Evolutionary conservation across 495 filamentous ascomycete genomes (phyloP).

Genomic region (Aspergillus olivimuriae): DNA sequence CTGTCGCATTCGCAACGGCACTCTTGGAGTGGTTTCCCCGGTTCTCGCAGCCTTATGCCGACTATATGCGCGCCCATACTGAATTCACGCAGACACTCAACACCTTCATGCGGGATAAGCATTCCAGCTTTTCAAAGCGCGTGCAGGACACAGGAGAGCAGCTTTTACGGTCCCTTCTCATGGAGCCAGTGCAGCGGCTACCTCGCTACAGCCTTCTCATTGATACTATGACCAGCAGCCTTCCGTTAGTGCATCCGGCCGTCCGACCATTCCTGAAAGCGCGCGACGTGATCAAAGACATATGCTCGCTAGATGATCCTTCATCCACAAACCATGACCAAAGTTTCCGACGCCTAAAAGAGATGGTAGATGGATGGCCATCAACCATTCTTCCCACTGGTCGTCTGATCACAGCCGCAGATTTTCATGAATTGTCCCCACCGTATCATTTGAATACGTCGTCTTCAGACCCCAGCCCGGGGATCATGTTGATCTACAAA

Average conservation of each 20-base stretch:
- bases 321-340: conserved; percentile 58
- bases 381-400: conserved; percentile 62
- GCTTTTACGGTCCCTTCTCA: conserved; percentile 79
- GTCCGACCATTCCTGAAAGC: conserved; percentile 74
- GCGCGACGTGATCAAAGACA: conserved; percentile 85
- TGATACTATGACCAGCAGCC: conserved; percentile 80
- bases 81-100: conserved; percentile 76
- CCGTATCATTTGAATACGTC: conserved; percentile 55
- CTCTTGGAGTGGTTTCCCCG: conserved; percentile 85
- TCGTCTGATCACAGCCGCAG: conserved; percentile 76
- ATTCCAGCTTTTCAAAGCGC: conserved; percentile 71
- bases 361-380: conserved; percentile 78
- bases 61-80: conserved; percentile 82
- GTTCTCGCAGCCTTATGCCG: conserved; percentile 81
- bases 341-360: conserved; percentile 63
- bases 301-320: conserved; percentile 79
- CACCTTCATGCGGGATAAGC: conserved; percentile 60
- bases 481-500: conserved; percentile 77
- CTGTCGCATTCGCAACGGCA: conserved; percentile 64
- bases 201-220: conserved; percentile 94
- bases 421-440: conserved; percentile 69
- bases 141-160: conserved; percentile 87
- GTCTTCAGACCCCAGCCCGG: conserved; percentile 38
- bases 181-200: conserved; percentile 92
- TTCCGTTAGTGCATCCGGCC: conserved; percentile 79